phyloP scores from a whole-genome alignment of 345 rosid genomes.

The Noccaea caerulescens region DNA sequence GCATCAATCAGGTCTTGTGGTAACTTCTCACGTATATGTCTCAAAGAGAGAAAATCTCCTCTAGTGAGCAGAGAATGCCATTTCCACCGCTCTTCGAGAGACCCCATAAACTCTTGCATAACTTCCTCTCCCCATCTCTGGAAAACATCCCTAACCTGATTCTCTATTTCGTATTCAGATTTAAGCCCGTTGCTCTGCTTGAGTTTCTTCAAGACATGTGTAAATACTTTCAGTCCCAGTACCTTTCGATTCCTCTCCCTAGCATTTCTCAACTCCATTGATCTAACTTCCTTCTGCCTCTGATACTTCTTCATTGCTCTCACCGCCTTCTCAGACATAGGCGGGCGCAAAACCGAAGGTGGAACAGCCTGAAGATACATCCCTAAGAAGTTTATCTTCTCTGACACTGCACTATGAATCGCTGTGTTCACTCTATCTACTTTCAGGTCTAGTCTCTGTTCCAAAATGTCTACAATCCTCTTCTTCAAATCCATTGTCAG shows the following conservation, averaged over 20 bases:
- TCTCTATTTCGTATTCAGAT: conserved; percentile 62
- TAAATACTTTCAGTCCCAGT: conserved; percentile 71
- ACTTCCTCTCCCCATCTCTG: conserved; percentile 78
- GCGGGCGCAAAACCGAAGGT: conserved; percentile 82
- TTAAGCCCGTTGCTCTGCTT: conserved; percentile 61
- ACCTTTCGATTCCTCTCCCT: conserved; percentile 81
- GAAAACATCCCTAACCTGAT: conserved; percentile 67
- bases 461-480: conserved; percentile 55
- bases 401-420: conserved; percentile 81
- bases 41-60: conserved; percentile 80
- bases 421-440: conserved; percentile 67
- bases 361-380: conserved; percentile 91
- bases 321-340: conserved; percentile 79
- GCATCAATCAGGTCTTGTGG: conserved; percentile 77
- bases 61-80: conserved; percentile 85
- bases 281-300: conserved; percentile 84
- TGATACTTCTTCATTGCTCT: conserved; percentile 87
- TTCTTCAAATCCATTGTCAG: conserved; percentile 70
- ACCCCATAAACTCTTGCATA: conserved; percentile 68
- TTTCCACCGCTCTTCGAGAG: conserved; percentile 71
- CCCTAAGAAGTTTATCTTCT: conserved; percentile 77
- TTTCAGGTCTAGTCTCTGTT: conserved; percentile 59
- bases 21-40: conserved; percentile 75
- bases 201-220: conserved; percentile 75
- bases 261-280: conserved; percentile 73